Evolutionary conservation across 129 eudicot species (phyloP).

Genomic region (Flaveria ramosissima): DNA sequence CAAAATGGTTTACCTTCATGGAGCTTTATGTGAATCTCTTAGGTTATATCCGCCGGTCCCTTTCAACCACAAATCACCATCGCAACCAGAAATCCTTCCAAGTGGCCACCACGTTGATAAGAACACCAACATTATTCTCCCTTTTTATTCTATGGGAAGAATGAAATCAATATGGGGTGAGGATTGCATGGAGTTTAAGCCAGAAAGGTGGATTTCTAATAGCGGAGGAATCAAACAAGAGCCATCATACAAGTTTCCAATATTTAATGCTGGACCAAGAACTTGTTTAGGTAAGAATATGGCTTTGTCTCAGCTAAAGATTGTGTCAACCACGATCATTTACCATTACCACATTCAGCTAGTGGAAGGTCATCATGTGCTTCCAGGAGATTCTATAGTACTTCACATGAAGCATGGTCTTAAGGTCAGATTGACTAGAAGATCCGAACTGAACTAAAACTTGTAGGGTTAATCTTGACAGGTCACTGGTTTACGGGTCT

Average conservation of each 20-base stretch:
- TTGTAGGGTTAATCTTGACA: too few relatives aligned
- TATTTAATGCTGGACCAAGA: conserved; percentile 58
- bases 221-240: conserved; percentile 47
- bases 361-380: conserved; percentile 39
- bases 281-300: conserved; percentile 59
- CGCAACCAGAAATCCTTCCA: conserved; percentile 45
- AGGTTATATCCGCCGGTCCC: too few relatives aligned
- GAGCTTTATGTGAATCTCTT: too few relatives aligned
- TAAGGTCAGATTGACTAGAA: conserved; percentile 38
- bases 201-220: conserved; percentile 55
- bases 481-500: too few relatives aligned
- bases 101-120: conserved; percentile 45
- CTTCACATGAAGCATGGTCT: conserved; percentile 55
- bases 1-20: too few relatives aligned
- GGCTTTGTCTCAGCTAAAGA: conserved; percentile 52
- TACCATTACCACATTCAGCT: conserved; percentile 39
- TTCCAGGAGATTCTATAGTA: too few relatives aligned
- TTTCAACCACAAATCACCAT: too few relatives aligned
- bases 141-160: conserved; percentile 52
- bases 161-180: conserved; percentile 59
- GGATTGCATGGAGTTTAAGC: conserved; percentile 59
- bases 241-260: conserved; percentile 55
- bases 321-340: conserved; percentile 39
- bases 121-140: conserved; percentile 33
- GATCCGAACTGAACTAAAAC: neutral